Percentiles rank a stretch among this genome's conserved stretches.
These are phyloP conservation scores for Agrostemma githago DNA, from an alignment of 148 eudicot genomes.

Conservation along the genomic window DNA sequence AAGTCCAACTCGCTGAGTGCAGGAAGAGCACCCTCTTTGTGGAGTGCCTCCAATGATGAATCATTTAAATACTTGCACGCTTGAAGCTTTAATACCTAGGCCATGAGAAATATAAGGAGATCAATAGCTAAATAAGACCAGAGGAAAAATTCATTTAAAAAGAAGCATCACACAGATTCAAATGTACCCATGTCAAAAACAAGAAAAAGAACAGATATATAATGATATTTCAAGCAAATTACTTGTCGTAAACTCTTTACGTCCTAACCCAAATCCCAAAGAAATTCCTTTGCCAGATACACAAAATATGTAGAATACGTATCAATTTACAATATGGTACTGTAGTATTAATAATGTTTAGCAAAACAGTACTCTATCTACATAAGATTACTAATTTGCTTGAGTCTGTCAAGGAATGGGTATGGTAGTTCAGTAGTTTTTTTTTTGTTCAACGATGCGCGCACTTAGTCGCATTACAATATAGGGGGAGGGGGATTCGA, in stretches of 20 bases:
- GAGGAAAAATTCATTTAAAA: neutral
- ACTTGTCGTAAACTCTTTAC: neutral
- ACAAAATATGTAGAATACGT: neutral
- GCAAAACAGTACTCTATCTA: too few relatives aligned
- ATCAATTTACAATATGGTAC: neutral
- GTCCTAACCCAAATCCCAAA: neutral
- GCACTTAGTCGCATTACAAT: too few relatives aligned
- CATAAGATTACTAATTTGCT: too few relatives aligned
- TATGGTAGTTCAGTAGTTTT: too few relatives aligned
- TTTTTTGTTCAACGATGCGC: too few relatives aligned
- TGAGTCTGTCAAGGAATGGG: too few relatives aligned
- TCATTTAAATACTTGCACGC: conserved; percentile 94
- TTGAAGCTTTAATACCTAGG: conserved; percentile 79
- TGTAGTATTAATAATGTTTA: too few relatives aligned
- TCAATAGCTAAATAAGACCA: neutral
- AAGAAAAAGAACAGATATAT: neutral
- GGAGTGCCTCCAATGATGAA: conserved; percentile 71
- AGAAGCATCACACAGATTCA: neutral
- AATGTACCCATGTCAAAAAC: neutral
- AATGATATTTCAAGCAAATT: neutral
- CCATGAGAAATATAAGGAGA: neutral
- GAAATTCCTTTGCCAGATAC: neutral
- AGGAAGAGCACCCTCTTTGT: conserved; percentile 80
- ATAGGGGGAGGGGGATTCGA: too few relatives aligned
- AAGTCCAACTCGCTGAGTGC: conserved; percentile 79